These are phyloP conservation scores for Symbiodinium natans DNA, from an alignment of 73 alveolate species.

Conservation along the genomic window DNA sequence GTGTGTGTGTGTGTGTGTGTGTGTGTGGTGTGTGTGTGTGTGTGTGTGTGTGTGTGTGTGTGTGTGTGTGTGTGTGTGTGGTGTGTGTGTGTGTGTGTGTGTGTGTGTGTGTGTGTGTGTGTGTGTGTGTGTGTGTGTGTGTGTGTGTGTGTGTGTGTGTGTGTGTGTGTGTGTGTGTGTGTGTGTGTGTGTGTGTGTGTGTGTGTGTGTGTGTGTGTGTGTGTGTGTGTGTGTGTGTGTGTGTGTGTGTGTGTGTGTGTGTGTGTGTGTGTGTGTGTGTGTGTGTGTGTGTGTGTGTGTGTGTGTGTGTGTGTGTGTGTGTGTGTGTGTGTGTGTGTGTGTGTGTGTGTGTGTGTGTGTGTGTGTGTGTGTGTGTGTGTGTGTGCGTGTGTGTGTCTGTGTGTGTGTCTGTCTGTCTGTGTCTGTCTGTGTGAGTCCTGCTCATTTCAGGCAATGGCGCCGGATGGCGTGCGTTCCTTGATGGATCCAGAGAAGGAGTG, in stretches of 20 bases:
- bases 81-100: too few relatives aligned
- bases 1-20: background rate
- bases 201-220: constrained; percentile 3
- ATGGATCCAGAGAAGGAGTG: too few relatives aligned
- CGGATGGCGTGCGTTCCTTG: too few relatives aligned
- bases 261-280: constrained; percentile 3
- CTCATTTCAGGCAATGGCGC: background rate
- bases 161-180: constrained; percentile 3
- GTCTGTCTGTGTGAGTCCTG: too few relatives aligned
- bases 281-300: background rate
- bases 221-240: constrained; percentile 3
- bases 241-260: constrained; percentile 3
- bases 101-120: constrained; percentile 3
- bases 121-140: background rate
- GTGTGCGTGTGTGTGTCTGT: background rate
- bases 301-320: constrained; percentile 3
- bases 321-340: constrained; percentile 3
- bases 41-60: too few relatives aligned
- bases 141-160: constrained; percentile 3
- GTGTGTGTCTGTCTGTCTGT: background rate
- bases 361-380: background rate
- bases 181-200: constrained; percentile 3
- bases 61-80: too few relatives aligned
- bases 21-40: too few relatives aligned
- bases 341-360: constrained; percentile 3